phyloP scores from a whole-genome alignment of 768 basidiomycete species.

The Trametes meyenii region DNA sequence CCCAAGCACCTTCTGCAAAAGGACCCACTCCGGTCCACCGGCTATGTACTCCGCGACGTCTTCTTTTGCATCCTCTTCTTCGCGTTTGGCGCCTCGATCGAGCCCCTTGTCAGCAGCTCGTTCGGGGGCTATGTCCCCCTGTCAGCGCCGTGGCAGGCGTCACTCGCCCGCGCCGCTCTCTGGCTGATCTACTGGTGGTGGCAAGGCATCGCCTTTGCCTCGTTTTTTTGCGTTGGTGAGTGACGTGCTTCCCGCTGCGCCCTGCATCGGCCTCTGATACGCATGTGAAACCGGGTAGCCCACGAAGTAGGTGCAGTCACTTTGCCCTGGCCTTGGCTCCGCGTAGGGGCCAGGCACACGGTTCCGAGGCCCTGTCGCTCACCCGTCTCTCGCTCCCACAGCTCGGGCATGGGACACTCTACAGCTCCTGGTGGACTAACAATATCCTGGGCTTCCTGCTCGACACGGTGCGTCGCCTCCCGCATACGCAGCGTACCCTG shows the following conservation, averaged over 20 bases:
- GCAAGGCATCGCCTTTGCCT: conserved; percentile 53
- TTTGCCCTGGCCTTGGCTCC: conserved; percentile 5
- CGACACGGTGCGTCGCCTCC: conserved; percentile 29
- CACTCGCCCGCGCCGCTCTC: conserved; percentile 36
- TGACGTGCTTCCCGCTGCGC: background rate
- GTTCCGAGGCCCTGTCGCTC: background rate
- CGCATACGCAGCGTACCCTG: background rate
- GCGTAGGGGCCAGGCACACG: conserved; percentile 7
- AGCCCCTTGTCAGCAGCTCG: conserved; percentile 40
- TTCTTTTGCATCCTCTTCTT: conserved; percentile 45
- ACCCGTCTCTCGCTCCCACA: conserved; percentile 13
- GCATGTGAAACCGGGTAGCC: conserved; percentile 9
- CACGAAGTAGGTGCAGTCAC: conserved; percentile 26
- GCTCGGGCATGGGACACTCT: conserved; percentile 36
- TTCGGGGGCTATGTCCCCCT: conserved; percentile 43
- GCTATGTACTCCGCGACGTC: conserved; percentile 51
- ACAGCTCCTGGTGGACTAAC: conserved; percentile 30
- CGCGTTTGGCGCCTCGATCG: conserved; percentile 47
- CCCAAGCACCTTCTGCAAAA: conserved; percentile 54
- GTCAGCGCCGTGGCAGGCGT: conserved; percentile 35
- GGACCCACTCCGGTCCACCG: conserved; percentile 42
- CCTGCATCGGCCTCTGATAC: background rate
- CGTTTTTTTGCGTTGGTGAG: conserved; percentile 56
- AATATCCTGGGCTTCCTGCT: conserved; percentile 34
- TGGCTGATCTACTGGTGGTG: conserved; percentile 55